phyloP scores from a whole-genome alignment of 192 early-diverging fungal species.

The Gigaspora rosea region DNA sequence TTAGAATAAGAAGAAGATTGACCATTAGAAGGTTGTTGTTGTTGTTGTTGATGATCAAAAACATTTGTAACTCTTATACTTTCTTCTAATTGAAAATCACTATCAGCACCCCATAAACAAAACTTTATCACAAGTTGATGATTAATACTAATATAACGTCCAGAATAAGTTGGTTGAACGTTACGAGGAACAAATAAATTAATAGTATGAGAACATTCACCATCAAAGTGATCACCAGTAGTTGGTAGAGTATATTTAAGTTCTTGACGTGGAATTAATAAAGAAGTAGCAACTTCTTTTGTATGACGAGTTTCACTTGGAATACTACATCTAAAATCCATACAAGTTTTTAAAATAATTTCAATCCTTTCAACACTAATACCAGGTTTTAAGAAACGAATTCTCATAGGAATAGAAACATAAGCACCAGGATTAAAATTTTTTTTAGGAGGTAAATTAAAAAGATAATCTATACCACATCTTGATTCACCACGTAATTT shows the following conservation, averaged over 20 bases:
- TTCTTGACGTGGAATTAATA: conserved; percentile 25
- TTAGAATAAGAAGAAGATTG: too few relatives aligned
- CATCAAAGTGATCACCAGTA: conserved; percentile 6
- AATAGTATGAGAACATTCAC: conserved; percentile 29
- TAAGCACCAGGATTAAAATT: conserved; percentile 25
- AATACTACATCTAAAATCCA: conserved; percentile 33
- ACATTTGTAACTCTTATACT: conserved; percentile 31
- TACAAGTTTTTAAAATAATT: conserved; percentile 28
- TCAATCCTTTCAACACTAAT: conserved; percentile 31
- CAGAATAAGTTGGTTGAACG: conserved; percentile 31
- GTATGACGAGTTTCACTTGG: conserved; percentile 26
- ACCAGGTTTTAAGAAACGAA: conserved; percentile 25
- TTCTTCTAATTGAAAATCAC: conserved; percentile 28
- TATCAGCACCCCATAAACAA: conserved; percentile 31
- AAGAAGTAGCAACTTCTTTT: neutral
- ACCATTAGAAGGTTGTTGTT: too few relatives aligned
- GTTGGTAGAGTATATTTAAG: neutral
- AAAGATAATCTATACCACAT: conserved; percentile 17
- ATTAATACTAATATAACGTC: conserved; percentile 25
- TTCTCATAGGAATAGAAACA: conserved; percentile 29
- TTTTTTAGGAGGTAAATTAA: conserved; percentile 30
- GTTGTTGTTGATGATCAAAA: neutral
- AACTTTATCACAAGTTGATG: conserved; percentile 30
- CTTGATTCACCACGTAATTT: conserved; percentile 32
- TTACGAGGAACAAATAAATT: conserved; percentile 31